phyloP scores from a whole-genome alignment of 108 stramenopile genomes.

The Skeletonema potamos region DNA sequence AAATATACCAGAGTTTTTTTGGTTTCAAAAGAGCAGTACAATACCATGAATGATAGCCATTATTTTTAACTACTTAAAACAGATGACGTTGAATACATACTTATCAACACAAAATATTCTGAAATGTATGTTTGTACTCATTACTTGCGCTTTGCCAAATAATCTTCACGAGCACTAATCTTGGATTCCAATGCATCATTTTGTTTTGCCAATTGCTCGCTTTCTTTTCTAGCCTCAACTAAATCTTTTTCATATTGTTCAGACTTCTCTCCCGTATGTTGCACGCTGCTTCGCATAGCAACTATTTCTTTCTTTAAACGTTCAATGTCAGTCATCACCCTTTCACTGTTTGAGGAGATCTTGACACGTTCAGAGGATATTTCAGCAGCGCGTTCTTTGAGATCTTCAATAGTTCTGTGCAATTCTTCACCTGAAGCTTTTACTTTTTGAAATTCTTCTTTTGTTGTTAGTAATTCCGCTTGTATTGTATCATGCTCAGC shows the following conservation, averaged over 20 bases:
- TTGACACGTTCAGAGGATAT: constrained; percentile 13
- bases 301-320: background rate
- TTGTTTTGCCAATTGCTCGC: constrained; percentile 2
- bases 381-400: constrained; percentile 13
- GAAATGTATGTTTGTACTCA: background rate
- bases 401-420: background rate
- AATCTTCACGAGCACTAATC: background rate
- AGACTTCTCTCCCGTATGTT: background rate
- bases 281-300: background rate
- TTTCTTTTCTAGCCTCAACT: background rate
- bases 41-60: too few relatives aligned
- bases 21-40: too few relatives aligned
- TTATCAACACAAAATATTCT: too few relatives aligned
- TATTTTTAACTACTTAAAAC: too few relatives aligned
- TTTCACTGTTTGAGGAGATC: constrained; percentile 2
- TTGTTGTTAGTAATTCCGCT: constrained; percentile 6
- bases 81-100: background rate
- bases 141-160: background rate
- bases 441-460: background rate
- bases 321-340: constrained; percentile 5
- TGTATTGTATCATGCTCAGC: background rate
- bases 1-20: too few relatives aligned
- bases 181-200: constrained; percentile 13
- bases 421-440: background rate
- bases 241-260: background rate